Evolutionary conservation across 1,284 basidiomycete genomes (phyloP), one percentile per base, ranked within the genome.

Genomic region (Apiotrichum siamense): DNA sequence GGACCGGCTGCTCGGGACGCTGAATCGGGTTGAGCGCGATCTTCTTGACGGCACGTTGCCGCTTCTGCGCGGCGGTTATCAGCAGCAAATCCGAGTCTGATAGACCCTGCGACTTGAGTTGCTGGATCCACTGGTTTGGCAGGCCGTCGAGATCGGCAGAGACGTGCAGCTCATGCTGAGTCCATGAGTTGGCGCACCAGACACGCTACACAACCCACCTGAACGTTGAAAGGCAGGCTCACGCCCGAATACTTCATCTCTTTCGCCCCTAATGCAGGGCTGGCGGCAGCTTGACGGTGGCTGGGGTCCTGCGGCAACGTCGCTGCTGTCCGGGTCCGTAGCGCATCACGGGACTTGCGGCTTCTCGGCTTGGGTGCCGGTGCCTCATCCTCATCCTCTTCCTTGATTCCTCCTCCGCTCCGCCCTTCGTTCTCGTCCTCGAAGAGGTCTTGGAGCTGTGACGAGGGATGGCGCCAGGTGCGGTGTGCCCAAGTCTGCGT

Each of bases 131-230:
- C 31, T 60, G 55, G 6, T 60, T 39, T 1, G 71, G 68, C 1
- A 73, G 47, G 26, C 61, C 64, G 11, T 60, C 61, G 6, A 73
- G 52, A 20, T 65, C 64, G 2, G 65, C 62, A 1, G 64, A 60
- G n/a, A 73, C 65, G 39, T 73, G 71, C 4, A 73, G 55, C 29
- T 70, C 65, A 47, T 73, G 71, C 71, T 73, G 53, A 33, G 11
- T 11, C n/a, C 7, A 38, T 9, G 9, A 38, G 20, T 44, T 13
- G n/a, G 6, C 3, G 2, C 18, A 7, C 13, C 11, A 23, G 7
- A 9, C 10, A 21, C 9, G 11, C 7, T 11, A 60, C 9, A 18
- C 35, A n/a, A 12, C 67, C 47, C 49, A 72, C 69, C 42, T 62
- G 62, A n/a, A 69, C 60, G 31, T 70, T 69, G 62, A 66, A 72